phyloP scores from a whole-genome alignment of 805 yeast genomes.

The Komagataella ulmi region DNA sequence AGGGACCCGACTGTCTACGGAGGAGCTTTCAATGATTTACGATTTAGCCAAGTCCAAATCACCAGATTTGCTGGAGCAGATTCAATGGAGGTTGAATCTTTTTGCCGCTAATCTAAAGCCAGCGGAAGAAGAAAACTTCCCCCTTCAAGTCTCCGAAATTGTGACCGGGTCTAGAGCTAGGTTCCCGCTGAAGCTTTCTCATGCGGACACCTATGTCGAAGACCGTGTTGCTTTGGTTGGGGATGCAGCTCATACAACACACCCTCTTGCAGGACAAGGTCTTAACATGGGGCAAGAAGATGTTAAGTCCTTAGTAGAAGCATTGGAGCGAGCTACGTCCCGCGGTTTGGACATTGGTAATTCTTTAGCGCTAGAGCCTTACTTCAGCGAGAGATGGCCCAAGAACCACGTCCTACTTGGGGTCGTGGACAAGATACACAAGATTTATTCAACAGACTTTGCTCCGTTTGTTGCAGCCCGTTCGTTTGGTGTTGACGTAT shows the following conservation, averaged over 20 bases:
- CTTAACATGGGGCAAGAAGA: conserved; percentile 96
- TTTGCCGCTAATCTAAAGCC: conserved; percentile 17
- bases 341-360: conserved; percentile 88
- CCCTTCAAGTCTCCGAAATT: conserved; percentile 50
- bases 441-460: conserved; percentile 63
- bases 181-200: conserved; percentile 80
- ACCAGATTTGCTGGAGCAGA: conserved; percentile 43
- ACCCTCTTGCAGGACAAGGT: conserved; percentile 97
- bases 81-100: conserved; percentile 53
- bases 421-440: conserved; percentile 84
- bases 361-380: conserved; percentile 69
- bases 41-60: conserved; percentile 22
- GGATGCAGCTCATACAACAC: conserved; percentile 96
- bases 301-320: conserved; percentile 55
- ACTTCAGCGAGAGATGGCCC: conserved; percentile 73
- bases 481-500: conserved; percentile 58
- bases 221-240: conserved; percentile 90
- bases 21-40: conserved; percentile 65
- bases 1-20: conserved; percentile 65
- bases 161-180: conserved; percentile 60
- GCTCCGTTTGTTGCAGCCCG: conserved; percentile 66
- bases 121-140: conserved; percentile 46
- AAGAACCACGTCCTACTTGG: conserved; percentile 73
- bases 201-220: conserved; percentile 78
- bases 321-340: conserved; percentile 54